Evolutionary conservation across 2,329 filamentous ascomycete genomes (phyloP), one percentile per base, ranked within the genome.

Genomic region (Claviceps fusiformis): DNA sequence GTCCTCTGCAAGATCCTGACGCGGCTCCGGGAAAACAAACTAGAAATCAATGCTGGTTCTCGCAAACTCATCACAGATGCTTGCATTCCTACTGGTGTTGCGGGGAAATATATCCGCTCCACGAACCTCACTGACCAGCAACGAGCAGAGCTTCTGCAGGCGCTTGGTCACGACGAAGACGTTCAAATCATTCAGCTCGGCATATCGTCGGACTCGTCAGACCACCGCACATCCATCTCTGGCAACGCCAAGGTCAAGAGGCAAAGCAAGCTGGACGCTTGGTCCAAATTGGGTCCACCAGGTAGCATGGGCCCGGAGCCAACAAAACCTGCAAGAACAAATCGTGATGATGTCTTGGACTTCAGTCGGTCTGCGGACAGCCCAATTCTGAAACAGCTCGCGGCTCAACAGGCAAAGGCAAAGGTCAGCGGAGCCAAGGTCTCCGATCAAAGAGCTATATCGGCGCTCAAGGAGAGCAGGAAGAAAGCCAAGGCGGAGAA

Each of bases 41-140:
- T 95, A 61, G 82, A 83, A 54, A 79, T 95, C 35, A 80, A 83
- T 43, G 67, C 78, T 15, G 75, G 75, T 4, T 77, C 84, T 2
- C 73, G 80, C 33, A 71, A 74, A 37, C 82, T 80, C 60, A 83
- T 92, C 60, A 77, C 80, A 54, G 82, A 84, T 63, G 83, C 84
- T 43, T 82, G 87, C 57, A 74, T 87, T 13, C 67, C 70, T 55
- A 81, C 80, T 57, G 76, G 77, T 1, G 56, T 62, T 56, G 72
- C 77, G 41, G 76, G 81, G 65, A 71, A 75, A 65, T 78, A 79
- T 58, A 71, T 76, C 24, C 79, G 85, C 60, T 85, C 81, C 62
- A 95, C 91, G 2, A 95, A 95, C 62, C 72, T 97, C 61, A 87
- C 80, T 13, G 80, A 81, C 41, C 83, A 86, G 55, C 90, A 97